phyloP scores from a whole-genome alignment of 331 rosid genomes.

The Pyrus hybrid region DNA sequence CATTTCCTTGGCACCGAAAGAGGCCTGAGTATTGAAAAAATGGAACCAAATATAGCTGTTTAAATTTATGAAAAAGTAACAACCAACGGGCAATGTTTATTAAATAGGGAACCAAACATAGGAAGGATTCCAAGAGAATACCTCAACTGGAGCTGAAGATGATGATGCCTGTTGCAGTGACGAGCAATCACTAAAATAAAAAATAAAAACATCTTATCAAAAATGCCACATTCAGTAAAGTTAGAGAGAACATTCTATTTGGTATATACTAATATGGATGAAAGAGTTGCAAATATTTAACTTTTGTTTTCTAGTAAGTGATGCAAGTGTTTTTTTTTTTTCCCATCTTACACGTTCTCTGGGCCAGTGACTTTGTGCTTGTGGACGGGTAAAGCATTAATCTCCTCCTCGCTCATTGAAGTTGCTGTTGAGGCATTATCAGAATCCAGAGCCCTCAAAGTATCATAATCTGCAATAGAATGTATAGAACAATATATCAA shows the following conservation, averaged over 20 bases:
- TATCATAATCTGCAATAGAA: conserved; percentile 60
- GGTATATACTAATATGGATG: background rate
- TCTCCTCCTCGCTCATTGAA: conserved; percentile 84
- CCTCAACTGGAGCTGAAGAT: conserved; percentile 23
- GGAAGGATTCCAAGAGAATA: background rate
- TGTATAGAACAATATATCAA: background rate
- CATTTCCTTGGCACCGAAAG: background rate
- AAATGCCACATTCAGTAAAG: background rate
- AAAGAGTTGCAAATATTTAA: background rate
- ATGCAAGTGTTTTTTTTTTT: background rate
- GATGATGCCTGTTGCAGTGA: conserved; percentile 17
- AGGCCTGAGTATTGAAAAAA: background rate
- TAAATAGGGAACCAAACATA: background rate
- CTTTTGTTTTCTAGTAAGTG: background rate
- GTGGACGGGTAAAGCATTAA: conserved; percentile 90
- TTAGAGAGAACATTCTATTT: background rate
- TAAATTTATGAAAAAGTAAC: background rate
- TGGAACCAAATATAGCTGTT: background rate
- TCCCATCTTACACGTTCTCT: conserved; percentile 41
- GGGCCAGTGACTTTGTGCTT: conserved; percentile 63
- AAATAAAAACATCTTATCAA: background rate
- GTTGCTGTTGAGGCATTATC: conserved; percentile 62
- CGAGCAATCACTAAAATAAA: conserved; percentile 13
- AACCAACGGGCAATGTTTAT: background rate
- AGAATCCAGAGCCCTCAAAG: conserved; percentile 77